Evolutionary conservation across 2,329 filamentous ascomycete genomes (phyloP), one percentile per base, ranked within the genome.

Genomic region (Sclerotinia subarctica): DNA sequence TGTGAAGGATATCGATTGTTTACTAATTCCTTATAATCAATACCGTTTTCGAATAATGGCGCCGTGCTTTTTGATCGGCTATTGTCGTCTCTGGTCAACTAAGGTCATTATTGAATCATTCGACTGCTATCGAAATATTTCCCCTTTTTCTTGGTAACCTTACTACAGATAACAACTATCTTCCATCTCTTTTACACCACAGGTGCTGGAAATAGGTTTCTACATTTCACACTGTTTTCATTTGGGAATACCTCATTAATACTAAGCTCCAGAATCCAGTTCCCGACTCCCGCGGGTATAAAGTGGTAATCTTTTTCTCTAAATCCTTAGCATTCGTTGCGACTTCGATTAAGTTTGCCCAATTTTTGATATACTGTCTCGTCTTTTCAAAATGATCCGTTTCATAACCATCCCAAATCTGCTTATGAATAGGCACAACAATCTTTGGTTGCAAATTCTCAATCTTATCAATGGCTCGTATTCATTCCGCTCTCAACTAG

Each of bases 351-450:
- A 64, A 49, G 6, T 38, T 42, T 13, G 26, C 70, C 68, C 69
- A 72, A 44, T 58, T 44, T 35, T 52, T 63, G 49, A 77, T 73
- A 65, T 77, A 78, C 57, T 73, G 52, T 58, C 71, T 73, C 4
- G 77, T 71, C 8, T 59, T 60, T 24, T 56, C 69, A 10, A 78
- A 54, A 64, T 74, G 70, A 54, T 72, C 76, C 2, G 68, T 57
- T 1, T 74, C 76, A 64, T 75, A 73, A 0, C 72, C 69, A 52
- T 76, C 72, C 11, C 69, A 68, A 2, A 70, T 54, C 32, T 72
- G 69, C 64, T 74, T 76, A 49, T 79, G 76, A 4, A 74, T 74
- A 1, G 76, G 69, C 0, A 79, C 72, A 7, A 80, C 76, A 24
- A 69, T 74, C 19, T 71, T 67, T 0, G 79, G 77, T 3, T 74